These are phyloP conservation scores for Coniella lustricola DNA, from an alignment of 2,329 filamentous ascomycete genomes.

Conservation along the genomic window DNA sequence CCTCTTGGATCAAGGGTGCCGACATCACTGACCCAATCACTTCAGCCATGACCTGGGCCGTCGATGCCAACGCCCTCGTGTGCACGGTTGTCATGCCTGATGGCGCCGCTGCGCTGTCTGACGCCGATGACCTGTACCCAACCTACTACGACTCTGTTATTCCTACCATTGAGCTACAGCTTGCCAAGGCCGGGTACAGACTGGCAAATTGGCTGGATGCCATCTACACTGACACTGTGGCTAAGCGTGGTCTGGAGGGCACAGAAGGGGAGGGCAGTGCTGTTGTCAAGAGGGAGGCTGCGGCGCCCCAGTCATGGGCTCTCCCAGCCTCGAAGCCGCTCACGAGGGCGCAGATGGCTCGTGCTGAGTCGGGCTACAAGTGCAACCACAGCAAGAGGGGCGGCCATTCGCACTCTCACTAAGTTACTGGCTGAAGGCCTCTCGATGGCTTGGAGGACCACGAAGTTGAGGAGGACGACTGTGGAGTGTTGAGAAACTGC, in stretches of 20 bases:
- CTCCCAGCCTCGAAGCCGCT: constrained; percentile 21
- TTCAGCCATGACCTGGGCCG: constrained; percentile 36
- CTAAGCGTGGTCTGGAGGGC: constrained; percentile 17
- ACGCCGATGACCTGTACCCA: constrained; percentile 31
- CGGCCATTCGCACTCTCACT: neutral
- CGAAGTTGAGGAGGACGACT: too few relatives aligned
- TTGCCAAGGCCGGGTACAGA: constrained; percentile 36
- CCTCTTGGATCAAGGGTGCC: constrained; percentile 32
- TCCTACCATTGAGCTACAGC: constrained; percentile 34
- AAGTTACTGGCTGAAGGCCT: too few relatives aligned
- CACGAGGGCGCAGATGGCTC: constrained; percentile 23
- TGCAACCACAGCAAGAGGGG: constrained; percentile 12
- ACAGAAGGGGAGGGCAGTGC: constrained; percentile 6
- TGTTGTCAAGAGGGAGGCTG: neutral
- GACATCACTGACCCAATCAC: constrained; percentile 28
- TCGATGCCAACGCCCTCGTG: constrained; percentile 35
- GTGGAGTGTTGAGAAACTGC: too few relatives aligned
- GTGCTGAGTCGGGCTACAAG: constrained; percentile 18
- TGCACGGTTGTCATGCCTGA: constrained; percentile 33
- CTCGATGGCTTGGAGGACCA: too few relatives aligned
- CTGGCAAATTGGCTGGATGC: constrained; percentile 26
- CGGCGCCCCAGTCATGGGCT: constrained; percentile 15
- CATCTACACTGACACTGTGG: constrained; percentile 17
- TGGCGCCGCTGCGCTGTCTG: constrained; percentile 30
- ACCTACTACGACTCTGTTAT: constrained; percentile 35